Evolutionary conservation across 768 basidiomycete genomes (phyloP), one percentile per base, ranked within the genome.

Genomic region (Boletus reticuloceps): DNA sequence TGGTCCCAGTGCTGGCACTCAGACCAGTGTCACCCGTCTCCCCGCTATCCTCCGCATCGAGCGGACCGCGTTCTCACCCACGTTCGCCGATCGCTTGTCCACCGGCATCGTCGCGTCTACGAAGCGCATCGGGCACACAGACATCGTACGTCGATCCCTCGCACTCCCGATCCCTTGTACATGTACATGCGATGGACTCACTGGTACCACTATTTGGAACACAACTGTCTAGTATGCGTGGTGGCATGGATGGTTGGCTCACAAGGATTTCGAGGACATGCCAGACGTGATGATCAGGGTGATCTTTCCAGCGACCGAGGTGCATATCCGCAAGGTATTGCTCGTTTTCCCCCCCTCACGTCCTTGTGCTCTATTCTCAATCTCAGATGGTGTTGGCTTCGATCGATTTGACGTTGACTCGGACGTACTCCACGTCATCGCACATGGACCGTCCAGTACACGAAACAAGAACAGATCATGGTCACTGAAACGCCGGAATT

Each of bases 291-390:
- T 91, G 73, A 81, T 98, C 60, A 89, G 85, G 57, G 75, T 94
- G 17, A 86, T 97, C 49, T 89, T 80, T 58, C 96, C 96, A 16
- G 93, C 93, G 2, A 98, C 93, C 0, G 89, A 94, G 9, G 82
- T 86, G 5, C 94, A 98, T 65, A 86, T 98, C 54, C 80, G 79
- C 57, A 97, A 97, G 79, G 20, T 54, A 34, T 17, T 2, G 12
- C 17, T 22, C 34, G 34, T 36, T 36, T n/a, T n/a, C 11, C 29
- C 22, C 1, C 29, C 9, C 17, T 38, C 17, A 3, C 17, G 38
- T 38, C 13, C 38, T 38, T 25, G 1, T 25, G 5, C 25, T 25
- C 25, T 25, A 25, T 25, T 25, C 25, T 25, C 25, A 25, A 25
- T 25, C 25, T 25, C 25, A 25, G 25, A 25, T 6, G 25, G 0